phyloP scores from a whole-genome alignment of 2,329 filamentous ascomycete genomes.

The Ascochyta koolunga region DNA sequence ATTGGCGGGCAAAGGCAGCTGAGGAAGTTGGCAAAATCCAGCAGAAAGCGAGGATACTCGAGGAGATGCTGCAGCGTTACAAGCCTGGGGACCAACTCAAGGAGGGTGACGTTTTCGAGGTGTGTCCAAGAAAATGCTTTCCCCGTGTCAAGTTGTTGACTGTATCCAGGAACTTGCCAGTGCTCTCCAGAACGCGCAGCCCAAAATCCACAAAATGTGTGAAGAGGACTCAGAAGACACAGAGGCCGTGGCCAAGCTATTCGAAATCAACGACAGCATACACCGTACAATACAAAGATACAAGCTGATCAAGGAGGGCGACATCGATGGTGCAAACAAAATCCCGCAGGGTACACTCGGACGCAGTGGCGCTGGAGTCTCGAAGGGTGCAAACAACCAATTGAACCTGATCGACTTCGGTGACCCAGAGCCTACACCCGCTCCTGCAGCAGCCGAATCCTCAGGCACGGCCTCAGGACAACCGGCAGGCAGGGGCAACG shows the following conservation, averaged over 20 bases:
- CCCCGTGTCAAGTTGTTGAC: slow-evolving; percentile 23
- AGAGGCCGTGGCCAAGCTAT: slow-evolving; percentile 90
- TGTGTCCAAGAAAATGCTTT: slow-evolving; percentile 31
- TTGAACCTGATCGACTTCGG: slow-evolving; percentile 94
- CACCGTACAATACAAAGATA: slow-evolving; percentile 95
- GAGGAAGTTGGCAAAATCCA: slow-evolving; percentile 95
- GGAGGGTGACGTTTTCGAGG: slow-evolving; percentile 72
- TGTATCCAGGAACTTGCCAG: slow-evolving; percentile 77
- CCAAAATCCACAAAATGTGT: slow-evolving; percentile 99
- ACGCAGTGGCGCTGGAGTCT: slow-evolving; percentile 66
- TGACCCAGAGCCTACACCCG: slow-evolving; percentile 66
- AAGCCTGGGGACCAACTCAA: slow-evolving; percentile 79
- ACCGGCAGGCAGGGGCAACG: slow-evolving; percentile 61
- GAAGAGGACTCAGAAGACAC: slow-evolving; percentile 97
- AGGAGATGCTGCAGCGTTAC: slow-evolving; percentile 89
- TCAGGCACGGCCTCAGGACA: slow-evolving; percentile 50
- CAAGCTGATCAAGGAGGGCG: slow-evolving; percentile 93
- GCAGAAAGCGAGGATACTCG: slow-evolving; percentile 88
- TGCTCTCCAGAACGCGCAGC: slow-evolving; percentile 88
- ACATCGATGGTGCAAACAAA: slow-evolving; percentile 80
- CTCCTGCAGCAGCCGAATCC: slow-evolving; percentile 35
- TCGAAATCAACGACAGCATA: slow-evolving; percentile 99
- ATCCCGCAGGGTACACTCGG: slow-evolving; percentile 82
- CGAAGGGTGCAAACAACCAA: slow-evolving; percentile 74
- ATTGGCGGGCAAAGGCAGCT: slow-evolving; percentile 96